Percentiles rank a stretch among this genome's conserved stretches.
These are phyloP conservation scores for Mangifera indica DNA, from an alignment of 345 rosid genomes.

Conservation along the genomic window DNA sequence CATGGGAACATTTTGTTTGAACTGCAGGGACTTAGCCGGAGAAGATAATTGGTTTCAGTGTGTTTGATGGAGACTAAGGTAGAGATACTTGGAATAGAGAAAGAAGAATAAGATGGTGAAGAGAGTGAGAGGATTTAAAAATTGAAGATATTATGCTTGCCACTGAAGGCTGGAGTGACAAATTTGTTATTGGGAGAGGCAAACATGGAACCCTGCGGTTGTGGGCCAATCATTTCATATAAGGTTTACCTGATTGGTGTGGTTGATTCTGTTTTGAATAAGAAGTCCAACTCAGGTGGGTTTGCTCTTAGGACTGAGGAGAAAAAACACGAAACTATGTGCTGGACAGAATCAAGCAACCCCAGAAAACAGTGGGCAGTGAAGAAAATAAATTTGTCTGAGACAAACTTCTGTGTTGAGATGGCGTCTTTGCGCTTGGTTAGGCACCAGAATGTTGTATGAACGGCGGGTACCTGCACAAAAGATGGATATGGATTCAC, in stretches of 20 bases:
- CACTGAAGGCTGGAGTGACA: slow-evolving; percentile 36
- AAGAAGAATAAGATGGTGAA: too few species aligned
- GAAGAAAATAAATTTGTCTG: slow-evolving; percentile 38
- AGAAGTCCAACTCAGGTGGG: too few species aligned
- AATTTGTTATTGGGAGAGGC: slow-evolving; percentile 42
- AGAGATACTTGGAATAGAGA: too few species aligned
- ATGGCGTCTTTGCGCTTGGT: slow-evolving; percentile 30
- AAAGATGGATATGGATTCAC: slow-evolving; percentile 34
- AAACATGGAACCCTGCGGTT: slow-evolving; percentile 44
- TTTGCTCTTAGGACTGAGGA: too few species aligned
- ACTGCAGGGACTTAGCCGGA: too few species aligned
- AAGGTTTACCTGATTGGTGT: too few species aligned
- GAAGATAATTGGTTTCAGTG: too few species aligned
- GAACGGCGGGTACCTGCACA: slow-evolving; percentile 37
- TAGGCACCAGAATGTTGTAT: slow-evolving; percentile 35
- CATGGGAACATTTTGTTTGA: too few species aligned
- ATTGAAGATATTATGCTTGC: slow-evolving; percentile 40
- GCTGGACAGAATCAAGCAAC: slow-evolving; percentile 29
- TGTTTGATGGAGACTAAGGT: too few species aligned
- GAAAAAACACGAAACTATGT: too few species aligned
- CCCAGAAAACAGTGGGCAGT: slow-evolving; percentile 35
- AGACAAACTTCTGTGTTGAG: slow-evolving; percentile 31
- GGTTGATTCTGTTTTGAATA: too few species aligned
- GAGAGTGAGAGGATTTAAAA: slow-evolving; percentile 28
- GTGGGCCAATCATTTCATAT: too few species aligned